Evolutionary conservation across 2,329 filamentous ascomycete species (phyloP).

Genomic region (Hymenoscyphus repandus): DNA sequence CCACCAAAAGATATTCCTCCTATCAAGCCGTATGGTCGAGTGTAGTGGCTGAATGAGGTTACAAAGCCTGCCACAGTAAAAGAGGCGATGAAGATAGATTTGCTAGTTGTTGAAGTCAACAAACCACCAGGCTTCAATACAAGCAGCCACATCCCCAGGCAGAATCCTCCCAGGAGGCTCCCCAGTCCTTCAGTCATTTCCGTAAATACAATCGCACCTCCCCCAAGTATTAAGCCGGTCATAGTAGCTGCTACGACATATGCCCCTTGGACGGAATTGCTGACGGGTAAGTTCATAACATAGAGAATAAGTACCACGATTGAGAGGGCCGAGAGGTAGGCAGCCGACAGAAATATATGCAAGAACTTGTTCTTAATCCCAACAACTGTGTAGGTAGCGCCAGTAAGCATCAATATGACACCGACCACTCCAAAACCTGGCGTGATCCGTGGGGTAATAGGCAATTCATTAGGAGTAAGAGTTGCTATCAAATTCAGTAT

Average conservation of each 20-base stretch:
- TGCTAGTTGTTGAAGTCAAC: slow-evolving; percentile 55
- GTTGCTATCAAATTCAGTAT: slow-evolving; percentile 24
- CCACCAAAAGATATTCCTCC: slow-evolving; percentile 73
- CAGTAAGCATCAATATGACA: slow-evolving; percentile 67
- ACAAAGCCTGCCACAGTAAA: slow-evolving; percentile 65
- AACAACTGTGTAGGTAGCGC: slow-evolving; percentile 65
- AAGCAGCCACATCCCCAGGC: slow-evolving; percentile 65
- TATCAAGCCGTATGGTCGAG: slow-evolving; percentile 74
- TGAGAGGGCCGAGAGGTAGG: slow-evolving; percentile 65
- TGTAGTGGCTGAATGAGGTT: slow-evolving; percentile 75
- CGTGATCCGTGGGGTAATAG: slow-evolving; percentile 68
- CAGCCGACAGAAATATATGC: slow-evolving; percentile 75
- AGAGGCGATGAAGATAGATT: slow-evolving; percentile 68
- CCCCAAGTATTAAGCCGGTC: slow-evolving; percentile 70
- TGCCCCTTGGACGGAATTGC: slow-evolving; percentile 72
- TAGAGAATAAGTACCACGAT: slow-evolving; percentile 82
- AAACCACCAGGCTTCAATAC: slow-evolving; percentile 72
- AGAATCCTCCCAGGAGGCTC: slow-evolving; percentile 39
- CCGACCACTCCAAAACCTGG: slow-evolving; percentile 78
- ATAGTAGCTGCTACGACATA: slow-evolving; percentile 76
- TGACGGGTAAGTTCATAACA: slow-evolving; percentile 75
- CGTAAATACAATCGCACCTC: slow-evolving; percentile 68
- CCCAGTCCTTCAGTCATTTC: slow-evolving; percentile 78
- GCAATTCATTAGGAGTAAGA: slow-evolving; percentile 48
- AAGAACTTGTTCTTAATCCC: slow-evolving; percentile 79